Evolutionary conservation across 345 rosid species (phyloP).

Genomic region (Lepidium aucheri): DNA sequence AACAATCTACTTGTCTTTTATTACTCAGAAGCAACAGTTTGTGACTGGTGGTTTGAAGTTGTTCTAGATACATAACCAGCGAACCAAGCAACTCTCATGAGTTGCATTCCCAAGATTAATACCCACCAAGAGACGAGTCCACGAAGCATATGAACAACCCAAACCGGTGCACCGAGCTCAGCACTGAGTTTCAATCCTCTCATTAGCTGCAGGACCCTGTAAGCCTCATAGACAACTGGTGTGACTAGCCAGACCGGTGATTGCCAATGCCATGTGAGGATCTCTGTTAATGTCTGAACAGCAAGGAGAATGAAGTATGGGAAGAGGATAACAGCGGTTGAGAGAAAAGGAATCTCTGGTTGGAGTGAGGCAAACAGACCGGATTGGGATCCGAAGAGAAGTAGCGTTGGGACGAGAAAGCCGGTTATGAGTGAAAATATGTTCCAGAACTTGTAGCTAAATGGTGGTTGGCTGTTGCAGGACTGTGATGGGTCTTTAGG

Average conservation of each 20-base stretch:
- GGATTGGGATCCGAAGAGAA: slow-evolving; percentile 51
- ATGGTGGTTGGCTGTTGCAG: slow-evolving; percentile 58
- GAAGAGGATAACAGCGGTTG: slow-evolving; percentile 58
- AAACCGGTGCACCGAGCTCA: slow-evolving; percentile 64
- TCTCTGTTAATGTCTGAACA: slow-evolving; percentile 78
- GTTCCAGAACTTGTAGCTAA: slow-evolving; percentile 79
- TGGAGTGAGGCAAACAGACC: slow-evolving; percentile 55
- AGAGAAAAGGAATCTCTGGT: slow-evolving; percentile 55
- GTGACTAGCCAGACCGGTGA: slow-evolving; percentile 94
- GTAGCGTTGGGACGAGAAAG: slow-evolving; percentile 44
- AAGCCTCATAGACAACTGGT: slow-evolving; percentile 79
- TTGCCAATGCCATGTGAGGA: slow-evolving; percentile 87
- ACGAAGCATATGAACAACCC: slow-evolving; percentile 73
- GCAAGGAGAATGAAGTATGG: slow-evolving; percentile 78
- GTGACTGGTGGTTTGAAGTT: slow-evolving; percentile 7
- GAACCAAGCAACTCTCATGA: slow-evolving; percentile 97
- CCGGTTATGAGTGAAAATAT: slow-evolving; percentile 53
- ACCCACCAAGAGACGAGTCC: slow-evolving; percentile 95
- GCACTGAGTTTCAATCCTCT: slow-evolving; percentile 72
- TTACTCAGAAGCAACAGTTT: slow-evolving; percentile 29
- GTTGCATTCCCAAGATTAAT: slow-evolving; percentile 76
- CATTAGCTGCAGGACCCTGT: slow-evolving; percentile 78
- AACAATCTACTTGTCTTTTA: slow-evolving; percentile 20
- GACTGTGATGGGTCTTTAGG: slow-evolving; percentile 33
- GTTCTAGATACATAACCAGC: slow-evolving; percentile 60